These are phyloP conservation scores for Lathyrus aphaca DNA, from an alignment of 306 rosid species.

Conservation along the genomic window DNA sequence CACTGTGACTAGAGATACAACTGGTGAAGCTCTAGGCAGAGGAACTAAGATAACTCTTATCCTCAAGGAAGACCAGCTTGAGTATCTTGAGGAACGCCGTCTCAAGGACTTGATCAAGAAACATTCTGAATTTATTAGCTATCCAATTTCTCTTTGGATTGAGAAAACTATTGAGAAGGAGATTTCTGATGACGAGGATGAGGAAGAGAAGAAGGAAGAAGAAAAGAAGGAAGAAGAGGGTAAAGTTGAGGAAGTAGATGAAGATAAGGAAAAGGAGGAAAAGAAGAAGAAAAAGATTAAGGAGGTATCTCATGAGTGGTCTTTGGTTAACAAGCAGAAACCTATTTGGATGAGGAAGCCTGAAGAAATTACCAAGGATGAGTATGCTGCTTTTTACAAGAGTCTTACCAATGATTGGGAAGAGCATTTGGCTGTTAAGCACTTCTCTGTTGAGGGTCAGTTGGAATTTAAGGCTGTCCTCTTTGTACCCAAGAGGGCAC, in stretches of 20 bases:
- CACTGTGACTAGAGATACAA: conserved; percentile 79
- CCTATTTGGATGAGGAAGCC: conserved; percentile 99
- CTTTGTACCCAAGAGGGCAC: conserved; percentile 94
- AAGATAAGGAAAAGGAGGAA: conserved; percentile 85
- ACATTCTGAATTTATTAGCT: conserved; percentile 96
- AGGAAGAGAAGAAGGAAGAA: conserved; percentile 88
- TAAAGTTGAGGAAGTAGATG: conserved; percentile 85
- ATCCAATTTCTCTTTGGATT: conserved; percentile 89
- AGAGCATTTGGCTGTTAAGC: conserved; percentile 89
- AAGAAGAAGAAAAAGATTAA: conserved; percentile 87
- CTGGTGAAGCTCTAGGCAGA: conserved; percentile 84
- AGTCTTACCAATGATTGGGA: conserved; percentile 98
- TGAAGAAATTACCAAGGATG: conserved; percentile 84
- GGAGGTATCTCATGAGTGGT: conserved; percentile 92
- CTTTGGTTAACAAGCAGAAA: conserved; percentile 91
- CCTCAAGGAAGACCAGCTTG: conserved; percentile 97
- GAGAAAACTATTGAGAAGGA: conserved; percentile 95
- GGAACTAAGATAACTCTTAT: conserved; percentile 76
- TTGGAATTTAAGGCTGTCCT: conserved; percentile 91
- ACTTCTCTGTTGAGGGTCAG: conserved; percentile 97
- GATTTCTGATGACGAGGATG: conserved; percentile 91
- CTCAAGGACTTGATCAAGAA: conserved; percentile 88
- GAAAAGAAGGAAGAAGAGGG: conserved; percentile 97
- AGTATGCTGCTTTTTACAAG: conserved; percentile 90
- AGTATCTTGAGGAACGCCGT: conserved; percentile 90